Evolutionary conservation across 345 rosid species (phyloP).

Genomic region (Limnanthes douglasii): DNA sequence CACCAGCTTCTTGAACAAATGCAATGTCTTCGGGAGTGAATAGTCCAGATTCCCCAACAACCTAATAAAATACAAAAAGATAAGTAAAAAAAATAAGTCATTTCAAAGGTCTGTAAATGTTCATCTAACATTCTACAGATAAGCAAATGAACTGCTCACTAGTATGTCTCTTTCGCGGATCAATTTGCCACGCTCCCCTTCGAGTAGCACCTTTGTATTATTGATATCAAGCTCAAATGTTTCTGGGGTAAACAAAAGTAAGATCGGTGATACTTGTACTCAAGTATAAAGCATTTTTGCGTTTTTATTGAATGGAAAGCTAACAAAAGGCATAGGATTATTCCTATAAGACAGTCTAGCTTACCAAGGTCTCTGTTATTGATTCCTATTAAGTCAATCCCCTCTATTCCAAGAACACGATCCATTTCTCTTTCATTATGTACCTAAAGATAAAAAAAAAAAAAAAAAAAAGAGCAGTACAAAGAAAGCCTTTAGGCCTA

Average conservation of each 20-base stretch:
- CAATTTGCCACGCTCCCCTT: conserved; percentile 62
- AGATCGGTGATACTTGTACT: background rate
- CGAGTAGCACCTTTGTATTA: conserved; percentile 76
- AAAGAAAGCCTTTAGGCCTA: no score
- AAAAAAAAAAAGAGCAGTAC: background rate
- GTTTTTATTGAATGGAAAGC: no score
- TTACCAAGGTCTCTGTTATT: conserved; percentile 89
- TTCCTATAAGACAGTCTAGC: conserved; percentile 2
- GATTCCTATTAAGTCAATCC: conserved; percentile 76
- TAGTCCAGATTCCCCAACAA: conserved; percentile 85
- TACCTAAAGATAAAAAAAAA: conserved; percentile 29
- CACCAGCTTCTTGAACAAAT: conserved; percentile 89
- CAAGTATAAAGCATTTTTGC: background rate
- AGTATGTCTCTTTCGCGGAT: conserved; percentile 63
- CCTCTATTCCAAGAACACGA: conserved; percentile 89
- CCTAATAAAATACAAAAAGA: conserved; percentile 26
- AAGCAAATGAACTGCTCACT: conserved; percentile 42
- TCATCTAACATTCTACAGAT: no score
- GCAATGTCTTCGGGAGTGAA: conserved; percentile 75
- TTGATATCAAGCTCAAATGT: conserved; percentile 80
- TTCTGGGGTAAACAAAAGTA: conserved; percentile 22
- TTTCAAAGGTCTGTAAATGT: background rate
- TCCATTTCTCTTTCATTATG: conserved; percentile 93
- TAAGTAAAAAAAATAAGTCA: background rate
- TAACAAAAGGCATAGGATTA: conserved; percentile 1